Evolutionary conservation across 805 yeast genomes (phyloP).

Genomic region (Lipomyces yamadae): DNA sequence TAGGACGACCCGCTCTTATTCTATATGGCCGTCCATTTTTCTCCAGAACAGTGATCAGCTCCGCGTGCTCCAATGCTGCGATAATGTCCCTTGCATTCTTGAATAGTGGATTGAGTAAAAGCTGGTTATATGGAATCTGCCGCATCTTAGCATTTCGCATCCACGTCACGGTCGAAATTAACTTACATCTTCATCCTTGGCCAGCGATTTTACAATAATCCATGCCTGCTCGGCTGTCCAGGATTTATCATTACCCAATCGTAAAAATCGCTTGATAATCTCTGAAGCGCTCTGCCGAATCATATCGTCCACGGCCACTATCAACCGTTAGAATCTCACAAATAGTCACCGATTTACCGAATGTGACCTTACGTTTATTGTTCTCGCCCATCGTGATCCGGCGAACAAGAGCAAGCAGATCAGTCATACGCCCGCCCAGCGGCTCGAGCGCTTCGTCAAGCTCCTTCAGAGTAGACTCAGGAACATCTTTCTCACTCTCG

Average conservation of each 20-base stretch:
- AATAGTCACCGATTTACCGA: neutral
- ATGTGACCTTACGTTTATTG: conserved; percentile 49
- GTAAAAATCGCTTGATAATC: conserved; percentile 74
- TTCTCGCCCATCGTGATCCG: conserved; percentile 87
- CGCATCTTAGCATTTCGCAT: neutral
- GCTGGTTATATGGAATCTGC: conserved; percentile 42
- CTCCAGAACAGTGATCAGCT: conserved; percentile 70
- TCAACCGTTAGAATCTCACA: neutral
- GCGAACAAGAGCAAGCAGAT: conserved; percentile 85
- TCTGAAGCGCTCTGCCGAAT: conserved; percentile 85
- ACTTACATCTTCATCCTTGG: conserved; percentile 53
- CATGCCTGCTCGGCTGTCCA: conserved; percentile 86
- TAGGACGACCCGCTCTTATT: conserved; percentile 82
- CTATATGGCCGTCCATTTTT: conserved; percentile 62
- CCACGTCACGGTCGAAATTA: conserved; percentile 40
- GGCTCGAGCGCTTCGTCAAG: conserved; percentile 68
- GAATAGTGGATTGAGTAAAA: conserved; percentile 44
- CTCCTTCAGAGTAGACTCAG: conserved; percentile 40
- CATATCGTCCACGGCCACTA: conserved; percentile 77
- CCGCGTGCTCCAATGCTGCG: conserved; percentile 75
- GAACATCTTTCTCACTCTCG: conserved; percentile 42
- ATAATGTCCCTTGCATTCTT: conserved; percentile 52
- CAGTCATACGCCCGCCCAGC: conserved; percentile 93
- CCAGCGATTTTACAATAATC: conserved; percentile 71
- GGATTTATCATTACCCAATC: conserved; percentile 48